Percentiles rank a stretch among this genome's conserved stretches.
These are phyloP conservation scores for Blumeriella jaapii DNA, from an alignment of 2,329 filamentous ascomycete species.

Conservation along the genomic window DNA sequence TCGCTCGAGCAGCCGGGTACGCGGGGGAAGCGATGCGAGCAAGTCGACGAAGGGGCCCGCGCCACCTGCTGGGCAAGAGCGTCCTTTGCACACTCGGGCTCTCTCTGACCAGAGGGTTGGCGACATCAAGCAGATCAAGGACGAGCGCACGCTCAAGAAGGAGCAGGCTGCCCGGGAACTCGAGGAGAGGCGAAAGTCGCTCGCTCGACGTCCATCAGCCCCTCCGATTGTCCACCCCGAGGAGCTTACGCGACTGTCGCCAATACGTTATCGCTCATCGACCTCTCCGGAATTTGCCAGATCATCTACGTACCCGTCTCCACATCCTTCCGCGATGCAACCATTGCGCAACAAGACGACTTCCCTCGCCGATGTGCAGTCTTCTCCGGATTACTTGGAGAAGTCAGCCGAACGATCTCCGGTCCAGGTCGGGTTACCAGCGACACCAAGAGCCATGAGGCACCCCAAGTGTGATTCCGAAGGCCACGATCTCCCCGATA, in stretches of 20 bases:
- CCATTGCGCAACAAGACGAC: conserved; percentile 53
- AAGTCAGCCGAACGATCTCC: conserved; percentile 37
- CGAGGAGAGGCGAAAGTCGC: conserved; percentile 75
- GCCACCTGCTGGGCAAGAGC: conserved; percentile 16
- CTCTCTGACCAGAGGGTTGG: conserved; percentile 37
- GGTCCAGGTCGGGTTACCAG: conserved; percentile 65
- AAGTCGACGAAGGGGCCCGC: conserved; percentile 16
- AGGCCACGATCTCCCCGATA: conserved; percentile 42
- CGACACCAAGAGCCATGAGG: conserved; percentile 84
- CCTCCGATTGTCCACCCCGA: conserved; percentile 69
- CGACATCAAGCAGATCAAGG: conserved; percentile 43
- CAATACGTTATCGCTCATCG: conserved; percentile 18
- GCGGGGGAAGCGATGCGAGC: conserved; percentile 18
- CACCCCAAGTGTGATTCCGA: conserved; percentile 58
- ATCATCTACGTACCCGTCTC: conserved; percentile 19
- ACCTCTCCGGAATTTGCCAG: conserved; percentile 19
- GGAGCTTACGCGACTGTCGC: conserved; percentile 33
- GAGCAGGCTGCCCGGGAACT: conserved; percentile 73
- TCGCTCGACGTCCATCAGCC: conserved; percentile 68
- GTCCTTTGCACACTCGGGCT: conserved; percentile 27
- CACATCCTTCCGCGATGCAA: conserved; percentile 28
- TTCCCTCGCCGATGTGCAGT: conserved; percentile 27
- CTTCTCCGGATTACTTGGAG: conserved; percentile 25
- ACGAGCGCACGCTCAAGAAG: conserved; percentile 55
- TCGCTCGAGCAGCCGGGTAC: conserved; percentile 25